A percentile compares a stretch with the other conserved stretches of the same genome.
Evolutionary conservation across 1,284 basidiomycete species (phyloP).

Genomic region (Leccinum subrobustum): DNA sequence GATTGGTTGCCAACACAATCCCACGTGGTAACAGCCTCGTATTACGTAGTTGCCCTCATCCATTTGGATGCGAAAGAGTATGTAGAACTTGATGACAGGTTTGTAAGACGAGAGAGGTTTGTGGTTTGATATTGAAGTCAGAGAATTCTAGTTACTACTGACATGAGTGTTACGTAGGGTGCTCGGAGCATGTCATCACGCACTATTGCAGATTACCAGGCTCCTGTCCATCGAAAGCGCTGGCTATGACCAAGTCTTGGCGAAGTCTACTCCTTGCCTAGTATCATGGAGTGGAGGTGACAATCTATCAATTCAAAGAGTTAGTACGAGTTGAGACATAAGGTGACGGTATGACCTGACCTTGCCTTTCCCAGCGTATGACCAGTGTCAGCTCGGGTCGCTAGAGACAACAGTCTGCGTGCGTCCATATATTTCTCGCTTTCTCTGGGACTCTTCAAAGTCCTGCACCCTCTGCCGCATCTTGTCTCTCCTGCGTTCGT

Average conservation of each 20-base stretch:
- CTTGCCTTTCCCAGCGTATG: neutral
- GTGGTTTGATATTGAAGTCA: slow-evolving; percentile 4
- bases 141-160: neutral
- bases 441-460: slow-evolving; percentile 61
- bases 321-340: too few relatives aligned
- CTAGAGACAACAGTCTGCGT: slow-evolving; percentile 51
- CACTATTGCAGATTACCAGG: slow-evolving; percentile 14
- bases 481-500: slow-evolving; percentile 76
- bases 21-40: too few relatives aligned
- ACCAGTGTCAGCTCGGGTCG: slow-evolving; percentile 11
- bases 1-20: slow-evolving; percentile 5
- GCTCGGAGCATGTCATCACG: slow-evolving; percentile 8
- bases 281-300: neutral
- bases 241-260: slow-evolving; percentile 1
- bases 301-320: neutral
- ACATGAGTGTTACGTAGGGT: slow-evolving; percentile 15
- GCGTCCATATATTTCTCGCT: slow-evolving; percentile 65
- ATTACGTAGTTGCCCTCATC: too few relatives aligned
- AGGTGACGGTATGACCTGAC: neutral
- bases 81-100: too few relatives aligned
- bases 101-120: too few relatives aligned
- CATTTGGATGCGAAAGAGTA: too few relatives aligned
- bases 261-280: neutral
- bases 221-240: slow-evolving; percentile 4
- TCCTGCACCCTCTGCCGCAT: slow-evolving; percentile 65